Conservation (phyloP, 2,329 filamentous ascomycete genomes). For the Aschersonia sp. region DNA sequence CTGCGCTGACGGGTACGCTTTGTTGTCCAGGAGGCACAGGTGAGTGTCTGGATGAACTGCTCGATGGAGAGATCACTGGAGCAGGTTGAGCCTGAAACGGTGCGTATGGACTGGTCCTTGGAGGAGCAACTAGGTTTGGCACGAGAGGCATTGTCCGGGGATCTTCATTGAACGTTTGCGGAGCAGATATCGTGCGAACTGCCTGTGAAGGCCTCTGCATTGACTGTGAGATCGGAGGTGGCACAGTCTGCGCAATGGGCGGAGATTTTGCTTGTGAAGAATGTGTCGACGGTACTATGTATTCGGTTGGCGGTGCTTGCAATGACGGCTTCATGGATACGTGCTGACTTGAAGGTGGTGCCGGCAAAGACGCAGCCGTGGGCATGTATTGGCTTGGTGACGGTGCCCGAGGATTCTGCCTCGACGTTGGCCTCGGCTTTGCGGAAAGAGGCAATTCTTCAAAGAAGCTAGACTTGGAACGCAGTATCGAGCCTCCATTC, state of each 20-base stretch:
- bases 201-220: slow-evolving; percentile 3
- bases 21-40: slow-evolving; percentile 34
- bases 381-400: slow-evolving; percentile 20
- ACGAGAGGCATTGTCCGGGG: slow-evolving; percentile 11
- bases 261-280: not conserved
- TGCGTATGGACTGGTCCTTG: slow-evolving; percentile 39
- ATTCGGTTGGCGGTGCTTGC: slow-evolving; percentile 14
- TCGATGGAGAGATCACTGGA: slow-evolving; percentile 17
- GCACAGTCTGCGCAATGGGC: slow-evolving; percentile 8
- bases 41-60: slow-evolving; percentile 42
- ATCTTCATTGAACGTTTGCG: slow-evolving; percentile 5
- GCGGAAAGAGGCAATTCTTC: slow-evolving; percentile 57
- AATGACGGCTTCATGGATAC: slow-evolving; percentile 7
- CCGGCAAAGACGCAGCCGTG: not conserved
- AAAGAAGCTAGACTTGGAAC: slow-evolving; percentile 49
- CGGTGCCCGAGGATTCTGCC: slow-evolving; percentile 29
- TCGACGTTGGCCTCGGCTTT: slow-evolving; percentile 46
- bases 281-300: slow-evolving; percentile 9
- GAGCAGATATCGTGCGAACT: slow-evolving; percentile 8
- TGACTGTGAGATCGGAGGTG: slow-evolving; percentile 5
- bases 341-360: not conserved
- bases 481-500: slow-evolving; percentile 20
- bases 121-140: slow-evolving; percentile 35
- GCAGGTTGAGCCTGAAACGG: slow-evolving; percentile 21
- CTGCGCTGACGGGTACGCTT: slow-evolving; percentile 16